These are phyloP conservation scores for Pyrenula massariospora DNA, from an alignment of 495 filamentous ascomycete genomes.

Conservation along the genomic window DNA sequence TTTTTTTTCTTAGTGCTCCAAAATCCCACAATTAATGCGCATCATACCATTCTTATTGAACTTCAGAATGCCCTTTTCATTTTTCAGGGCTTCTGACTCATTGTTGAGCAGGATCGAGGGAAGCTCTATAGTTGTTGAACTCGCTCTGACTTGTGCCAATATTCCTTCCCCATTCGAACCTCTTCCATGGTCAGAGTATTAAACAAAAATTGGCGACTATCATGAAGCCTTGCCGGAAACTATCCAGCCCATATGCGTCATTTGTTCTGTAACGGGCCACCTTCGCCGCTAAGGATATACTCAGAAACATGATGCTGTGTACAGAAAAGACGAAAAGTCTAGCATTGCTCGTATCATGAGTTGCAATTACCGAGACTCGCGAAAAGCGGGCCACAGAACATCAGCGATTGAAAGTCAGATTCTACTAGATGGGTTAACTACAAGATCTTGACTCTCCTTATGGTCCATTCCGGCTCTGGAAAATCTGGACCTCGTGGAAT, in stretches of 20 bases:
- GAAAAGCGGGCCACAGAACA: neutral
- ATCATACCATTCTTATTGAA: neutral
- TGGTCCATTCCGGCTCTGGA: neutral
- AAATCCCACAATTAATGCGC: neutral
- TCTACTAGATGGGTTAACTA: neutral
- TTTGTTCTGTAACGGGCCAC: neutral
- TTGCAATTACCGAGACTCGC: neutral
- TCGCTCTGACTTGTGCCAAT: neutral
- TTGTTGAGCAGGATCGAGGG: neutral
- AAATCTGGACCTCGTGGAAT: neutral
- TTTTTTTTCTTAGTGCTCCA: neutral
- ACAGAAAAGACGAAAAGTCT: neutral
- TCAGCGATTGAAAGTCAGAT: neutral
- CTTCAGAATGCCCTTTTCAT: neutral
- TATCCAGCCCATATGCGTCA: neutral
- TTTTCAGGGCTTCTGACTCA: neutral
- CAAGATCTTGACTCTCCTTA: neutral
- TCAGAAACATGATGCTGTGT: neutral
- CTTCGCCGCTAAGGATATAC: neutral
- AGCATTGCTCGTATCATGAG: neutral
- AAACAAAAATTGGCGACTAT: neutral
- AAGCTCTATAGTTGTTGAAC: neutral
- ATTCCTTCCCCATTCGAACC: neutral
- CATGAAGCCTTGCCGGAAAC: neutral
- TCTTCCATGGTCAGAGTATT: neutral